Evolutionary conservation across 176 grass and related monocot species (phyloP).

Genomic region (Dactylis glomerata): DNA sequence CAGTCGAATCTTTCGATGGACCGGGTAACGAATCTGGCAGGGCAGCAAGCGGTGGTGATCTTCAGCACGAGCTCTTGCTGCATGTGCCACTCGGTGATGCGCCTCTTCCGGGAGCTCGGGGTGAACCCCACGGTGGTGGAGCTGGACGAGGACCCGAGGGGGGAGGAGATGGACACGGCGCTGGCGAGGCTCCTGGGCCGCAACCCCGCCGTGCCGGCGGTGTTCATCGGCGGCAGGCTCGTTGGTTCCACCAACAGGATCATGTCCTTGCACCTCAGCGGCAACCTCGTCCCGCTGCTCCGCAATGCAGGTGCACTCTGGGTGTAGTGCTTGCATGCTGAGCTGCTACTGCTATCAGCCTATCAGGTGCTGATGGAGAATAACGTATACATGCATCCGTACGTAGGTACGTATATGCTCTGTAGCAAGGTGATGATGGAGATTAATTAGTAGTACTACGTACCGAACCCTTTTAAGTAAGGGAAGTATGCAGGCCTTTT

Average conservation of each 20-base stretch:
- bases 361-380: not conserved
- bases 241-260: conserved; percentile 45
- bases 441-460: not conserved
- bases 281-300: conserved; percentile 42
- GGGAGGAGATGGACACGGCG: conserved; percentile 46
- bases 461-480: not conserved
- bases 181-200: conserved; percentile 40
- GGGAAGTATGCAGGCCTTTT: not conserved
- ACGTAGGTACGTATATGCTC: not conserved
- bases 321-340: not conserved
- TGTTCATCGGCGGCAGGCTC: conserved; percentile 49
- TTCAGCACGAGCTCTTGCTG: conserved; percentile 85
- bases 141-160: conserved; percentile 39
- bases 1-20: conserved; percentile 23
- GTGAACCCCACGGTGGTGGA: conserved; percentile 48
- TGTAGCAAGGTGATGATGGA: not conserved
- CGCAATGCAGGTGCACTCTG: conserved; percentile 41
- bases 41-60: conserved; percentile 69
- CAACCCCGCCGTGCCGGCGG: conserved; percentile 43
- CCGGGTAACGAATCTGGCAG: conserved; percentile 59
- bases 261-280: conserved; percentile 48
- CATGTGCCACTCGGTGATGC: conserved; percentile 75
- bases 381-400: not conserved
- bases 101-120: conserved; percentile 49
- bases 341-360: not conserved